Conservation (phyloP, 345 rosid genomes). For the Conringia planisiliqua region DNA sequence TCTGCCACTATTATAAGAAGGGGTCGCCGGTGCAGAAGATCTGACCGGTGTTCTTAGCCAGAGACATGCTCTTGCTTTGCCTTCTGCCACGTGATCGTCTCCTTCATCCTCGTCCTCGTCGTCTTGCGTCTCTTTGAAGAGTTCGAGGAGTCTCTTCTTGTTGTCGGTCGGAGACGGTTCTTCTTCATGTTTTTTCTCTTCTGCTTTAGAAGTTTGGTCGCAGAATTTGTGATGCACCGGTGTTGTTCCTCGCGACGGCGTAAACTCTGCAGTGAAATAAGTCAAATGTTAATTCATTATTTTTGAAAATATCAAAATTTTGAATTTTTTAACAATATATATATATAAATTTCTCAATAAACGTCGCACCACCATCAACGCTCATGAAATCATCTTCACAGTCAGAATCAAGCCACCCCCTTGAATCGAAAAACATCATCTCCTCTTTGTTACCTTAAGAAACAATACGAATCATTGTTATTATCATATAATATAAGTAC, state of each 20-base stretch:
- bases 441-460: slow-evolving; percentile 55
- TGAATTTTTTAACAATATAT: no score
- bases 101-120: slow-evolving; percentile 30
- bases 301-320: background rate
- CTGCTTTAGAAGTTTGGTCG: slow-evolving; percentile 35
- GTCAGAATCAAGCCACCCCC: slow-evolving; percentile 78
- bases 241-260: slow-evolving; percentile 77
- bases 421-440: slow-evolving; percentile 74
- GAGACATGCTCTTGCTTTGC: slow-evolving; percentile 28
- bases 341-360: no score
- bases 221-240: slow-evolving; percentile 58
- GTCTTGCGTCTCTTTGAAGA: slow-evolving; percentile 53
- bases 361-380: slow-evolving; percentile 73
- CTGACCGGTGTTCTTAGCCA: slow-evolving; percentile 32
- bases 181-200: slow-evolving; percentile 19
- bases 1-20: slow-evolving; percentile 35
- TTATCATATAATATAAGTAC: no score
- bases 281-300: background rate
- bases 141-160: slow-evolving; percentile 74
- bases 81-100: slow-evolving; percentile 13
- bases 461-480: background rate
- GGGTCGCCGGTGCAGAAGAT: slow-evolving; percentile 45
- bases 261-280: slow-evolving; percentile 52
- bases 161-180: slow-evolving; percentile 42
- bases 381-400: slow-evolving; percentile 91